Conservation (phyloP, 148 eudicot genomes). For the Silene uniflora region DNA sequence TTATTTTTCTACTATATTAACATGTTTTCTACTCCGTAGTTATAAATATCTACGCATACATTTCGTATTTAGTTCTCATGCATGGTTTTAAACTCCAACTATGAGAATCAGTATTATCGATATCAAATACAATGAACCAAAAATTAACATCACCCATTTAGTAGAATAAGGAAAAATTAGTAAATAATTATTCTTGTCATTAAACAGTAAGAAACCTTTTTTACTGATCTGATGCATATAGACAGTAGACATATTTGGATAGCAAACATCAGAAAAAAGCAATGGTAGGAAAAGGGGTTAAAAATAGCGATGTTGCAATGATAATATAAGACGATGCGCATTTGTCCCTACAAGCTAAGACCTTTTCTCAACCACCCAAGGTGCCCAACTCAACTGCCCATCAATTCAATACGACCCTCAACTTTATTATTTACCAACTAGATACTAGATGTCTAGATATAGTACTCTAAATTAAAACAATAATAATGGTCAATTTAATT, state of each 20-base stretch:
- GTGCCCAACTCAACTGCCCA: constrained; percentile 27
- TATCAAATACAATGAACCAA: too few relatives aligned
- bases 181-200: too few relatives aligned
- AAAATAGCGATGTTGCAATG: constrained; percentile 14
- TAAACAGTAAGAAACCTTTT: too few relatives aligned
- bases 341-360: constrained; percentile 13
- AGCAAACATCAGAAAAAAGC: constrained; percentile 5
- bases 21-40: too few relatives aligned
- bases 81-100: too few relatives aligned
- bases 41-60: too few relatives aligned
- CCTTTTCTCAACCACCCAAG: constrained; percentile 25
- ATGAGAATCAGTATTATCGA: too few relatives aligned
- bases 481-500: background rate
- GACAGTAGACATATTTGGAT: background rate
- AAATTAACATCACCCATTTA: too few relatives aligned
- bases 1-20: too few relatives aligned
- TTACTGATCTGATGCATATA: too few relatives aligned
- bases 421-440: constrained; percentile 4
- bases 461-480: background rate
- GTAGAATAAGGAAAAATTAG: too few relatives aligned
- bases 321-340: constrained; percentile 24
- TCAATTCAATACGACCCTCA: background rate
- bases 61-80: too few relatives aligned
- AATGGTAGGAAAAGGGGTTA: constrained; percentile 12
- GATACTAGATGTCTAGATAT: background rate